Conservation (phyloP, 2,329 filamentous ascomycete species). For the Clonostachys rhizophaga region DNA sequence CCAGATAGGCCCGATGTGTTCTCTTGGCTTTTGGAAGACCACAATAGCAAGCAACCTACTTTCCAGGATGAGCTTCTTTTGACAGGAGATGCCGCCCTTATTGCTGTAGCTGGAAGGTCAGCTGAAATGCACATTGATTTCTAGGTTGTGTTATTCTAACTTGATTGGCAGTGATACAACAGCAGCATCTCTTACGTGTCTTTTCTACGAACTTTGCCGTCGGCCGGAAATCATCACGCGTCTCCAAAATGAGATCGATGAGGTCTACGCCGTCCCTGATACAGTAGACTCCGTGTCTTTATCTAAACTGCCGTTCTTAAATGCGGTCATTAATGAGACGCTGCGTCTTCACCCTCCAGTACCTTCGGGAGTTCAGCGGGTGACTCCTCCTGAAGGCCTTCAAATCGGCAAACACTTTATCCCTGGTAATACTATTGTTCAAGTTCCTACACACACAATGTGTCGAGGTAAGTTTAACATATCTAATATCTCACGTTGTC, state of each 20-base stretch:
- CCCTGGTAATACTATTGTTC: conserved; percentile 27
- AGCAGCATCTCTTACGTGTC: conserved; percentile 20
- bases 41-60: conserved; percentile 8
- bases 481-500: too few species aligned
- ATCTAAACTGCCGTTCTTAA: conserved; percentile 11
- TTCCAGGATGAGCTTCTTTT: conserved; percentile 9
- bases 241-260: background rate
- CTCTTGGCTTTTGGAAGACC: conserved; percentile 14
- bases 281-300: background rate
- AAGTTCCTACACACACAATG: conserved; percentile 14
- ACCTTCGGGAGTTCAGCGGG: conserved; percentile 19
- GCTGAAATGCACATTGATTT: background rate
- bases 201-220: conserved; percentile 21
- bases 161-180: conserved; percentile 23
- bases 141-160: background rate
- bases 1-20: conserved; percentile 10
- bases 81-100: conserved; percentile 14
- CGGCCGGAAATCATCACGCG: conserved; percentile 11
- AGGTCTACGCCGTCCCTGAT: background rate
- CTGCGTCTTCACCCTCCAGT: conserved; percentile 27
- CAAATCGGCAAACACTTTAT: conserved; percentile 21
- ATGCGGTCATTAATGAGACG: conserved; percentile 29
- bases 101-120: conserved; percentile 17
- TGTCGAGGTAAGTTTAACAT: background rate
- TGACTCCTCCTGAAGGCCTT: conserved; percentile 27